Conservation (phyloP, 2,329 filamentous ascomycete genomes). For the Fusarium armeniacum region DNA sequence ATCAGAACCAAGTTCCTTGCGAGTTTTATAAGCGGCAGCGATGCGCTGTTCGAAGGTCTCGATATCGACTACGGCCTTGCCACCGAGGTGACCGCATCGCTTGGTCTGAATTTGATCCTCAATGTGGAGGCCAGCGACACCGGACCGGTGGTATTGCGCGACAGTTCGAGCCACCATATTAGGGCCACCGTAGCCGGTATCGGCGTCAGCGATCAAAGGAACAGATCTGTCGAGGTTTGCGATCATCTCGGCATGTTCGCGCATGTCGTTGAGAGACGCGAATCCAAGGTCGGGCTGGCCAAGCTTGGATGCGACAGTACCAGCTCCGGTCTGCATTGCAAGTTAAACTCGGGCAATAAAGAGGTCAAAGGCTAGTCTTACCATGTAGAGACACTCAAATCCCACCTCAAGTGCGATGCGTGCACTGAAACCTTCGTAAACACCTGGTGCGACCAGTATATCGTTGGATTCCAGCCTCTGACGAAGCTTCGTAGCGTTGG, state of each 20-base stretch:
- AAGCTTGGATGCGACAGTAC: neutral
- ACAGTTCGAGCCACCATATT: slow-evolving; percentile 4
- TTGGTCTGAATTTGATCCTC: slow-evolving; percentile 5
- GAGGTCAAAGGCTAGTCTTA: neutral
- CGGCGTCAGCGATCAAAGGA: neutral
- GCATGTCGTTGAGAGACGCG: slow-evolving; percentile 3
- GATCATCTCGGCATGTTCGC: slow-evolving; percentile 4
- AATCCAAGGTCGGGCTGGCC: slow-evolving; percentile 6
- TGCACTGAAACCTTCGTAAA: slow-evolving; percentile 2
- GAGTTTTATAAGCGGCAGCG: neutral
- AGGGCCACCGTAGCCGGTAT: neutral
- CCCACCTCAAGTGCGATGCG: neutral
- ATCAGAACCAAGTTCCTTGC: neutral
- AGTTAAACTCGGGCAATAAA: neutral
- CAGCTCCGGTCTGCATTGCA: slow-evolving; percentile 3
- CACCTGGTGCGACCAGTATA: neutral
- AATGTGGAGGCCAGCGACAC: slow-evolving; percentile 1
- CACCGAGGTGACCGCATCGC: slow-evolving; percentile 2
- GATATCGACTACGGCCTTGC: neutral
- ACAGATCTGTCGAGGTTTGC: slow-evolving; percentile 3
- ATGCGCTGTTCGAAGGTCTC: neutral
- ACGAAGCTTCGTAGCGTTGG: neutral
- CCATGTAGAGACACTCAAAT: slow-evolving; percentile 5
- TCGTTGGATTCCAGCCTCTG: neutral
- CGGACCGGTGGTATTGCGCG: slow-evolving; percentile 1